Evolutionary conservation across 163 green algal genomes (phyloP), one percentile per base, ranked within the genome.

Genomic region (Botryococcus braunii): DNA sequence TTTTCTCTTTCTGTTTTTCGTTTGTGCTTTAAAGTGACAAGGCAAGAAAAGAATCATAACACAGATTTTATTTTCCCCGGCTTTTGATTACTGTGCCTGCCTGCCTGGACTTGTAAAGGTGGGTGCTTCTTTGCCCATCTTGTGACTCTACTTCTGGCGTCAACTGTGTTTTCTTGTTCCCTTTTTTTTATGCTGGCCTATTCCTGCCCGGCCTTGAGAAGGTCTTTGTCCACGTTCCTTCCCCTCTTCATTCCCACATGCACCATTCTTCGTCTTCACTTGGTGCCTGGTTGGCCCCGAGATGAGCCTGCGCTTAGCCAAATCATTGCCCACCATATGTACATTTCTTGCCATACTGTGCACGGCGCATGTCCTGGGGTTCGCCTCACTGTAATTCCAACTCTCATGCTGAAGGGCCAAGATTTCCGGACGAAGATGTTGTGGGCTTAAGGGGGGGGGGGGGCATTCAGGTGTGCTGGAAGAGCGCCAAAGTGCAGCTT

Each of bases 401-500:
- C n/a, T n/a, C n/a, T n/a, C n/a, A n/a, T n/a, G n/a, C n/a, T n/a
- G 46, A 55, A 21, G 21, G 46, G 21, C 17, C 46, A 21, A 55
- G 17, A 55, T 17, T 17, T 55, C 46, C 46, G 34, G 13, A 9
- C 25, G 23, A 61, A 61, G 25, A 61, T 7, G 23, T 61, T 13
- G 13, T 21, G 34, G 31, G 52, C 52, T 61, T 41, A 6, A 27
- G 2, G 40, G 9, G 1, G 9, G 40, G 27, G 6, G 32, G 9
- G 57, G 57, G 8, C 59, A 29, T 2, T 32, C 75, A 85, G 77
- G 85, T 92, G 31, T 94, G 87, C 63, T 56, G 64, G 7, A 59
- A 74, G 68, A 86, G 76, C 59, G 85, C 80, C 69, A 94, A 94
- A 75, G 87, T 94, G 69, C 79, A 84, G 71, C 75, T 92, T 47